Percentiles rank a stretch among this genome's conserved stretches.
phyloP scores from a whole-genome alignment of 306 rosid species.

The Corylus americana region DNA sequence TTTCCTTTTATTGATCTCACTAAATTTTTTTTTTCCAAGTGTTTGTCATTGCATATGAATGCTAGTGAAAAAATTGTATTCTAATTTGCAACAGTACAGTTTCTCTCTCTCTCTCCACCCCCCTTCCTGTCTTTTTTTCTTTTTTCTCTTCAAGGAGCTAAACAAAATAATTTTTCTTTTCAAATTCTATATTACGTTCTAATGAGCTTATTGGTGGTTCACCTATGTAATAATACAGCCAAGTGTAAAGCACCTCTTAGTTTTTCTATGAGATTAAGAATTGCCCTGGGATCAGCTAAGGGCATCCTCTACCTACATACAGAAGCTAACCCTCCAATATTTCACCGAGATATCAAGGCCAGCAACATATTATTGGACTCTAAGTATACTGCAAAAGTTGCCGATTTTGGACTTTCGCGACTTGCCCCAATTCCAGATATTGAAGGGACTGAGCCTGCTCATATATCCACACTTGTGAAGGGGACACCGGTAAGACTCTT shows the following conservation, averaged over 20 bases:
- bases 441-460: slow-evolving; percentile 75
- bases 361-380: slow-evolving; percentile 87
- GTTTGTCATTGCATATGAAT: not conserved
- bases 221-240: slow-evolving; percentile 42
- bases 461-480: slow-evolving; percentile 87
- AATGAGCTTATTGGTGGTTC: not conserved
- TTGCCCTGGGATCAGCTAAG: slow-evolving; percentile 84
- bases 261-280: slow-evolving; percentile 70
- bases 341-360: slow-evolving; percentile 93
- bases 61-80: not conserved
- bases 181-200: not conserved
- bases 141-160: not conserved
- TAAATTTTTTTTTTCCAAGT: not conserved
- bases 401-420: slow-evolving; percentile 97
- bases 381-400: slow-evolving; percentile 71
- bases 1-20: slow-evolving; percentile 17
- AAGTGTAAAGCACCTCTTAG: slow-evolving; percentile 53
- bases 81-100: not conserved
- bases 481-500: slow-evolving; percentile 88
- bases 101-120: too few species aligned
- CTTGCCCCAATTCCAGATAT: slow-evolving; percentile 89
- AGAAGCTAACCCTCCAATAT: slow-evolving; percentile 98
- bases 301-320: slow-evolving; percentile 87
- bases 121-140: not conserved
- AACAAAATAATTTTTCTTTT: not conserved